Conservation (phyloP, 208 protist genomes). For the Acanthamoeba royreba region DNA sequence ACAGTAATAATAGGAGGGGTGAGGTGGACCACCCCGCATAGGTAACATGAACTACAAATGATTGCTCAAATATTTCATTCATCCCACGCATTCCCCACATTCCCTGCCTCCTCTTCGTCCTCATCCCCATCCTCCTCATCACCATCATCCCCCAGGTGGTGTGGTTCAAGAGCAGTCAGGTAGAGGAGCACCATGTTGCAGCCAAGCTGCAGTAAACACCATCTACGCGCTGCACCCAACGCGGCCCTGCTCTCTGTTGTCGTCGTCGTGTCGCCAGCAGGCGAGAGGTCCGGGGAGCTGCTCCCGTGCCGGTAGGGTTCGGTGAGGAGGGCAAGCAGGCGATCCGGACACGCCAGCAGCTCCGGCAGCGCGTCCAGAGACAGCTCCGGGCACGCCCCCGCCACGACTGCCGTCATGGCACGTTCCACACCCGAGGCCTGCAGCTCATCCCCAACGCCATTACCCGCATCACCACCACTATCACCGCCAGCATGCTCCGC, state of each 20-base stretch:
- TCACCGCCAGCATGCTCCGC: background rate
- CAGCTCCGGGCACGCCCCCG: background rate
- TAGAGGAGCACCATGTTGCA: background rate
- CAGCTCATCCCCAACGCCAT: too few species aligned
- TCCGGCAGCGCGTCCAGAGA: background rate
- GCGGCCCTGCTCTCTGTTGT: background rate
- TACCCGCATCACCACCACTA: background rate
- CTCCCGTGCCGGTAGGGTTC: background rate
- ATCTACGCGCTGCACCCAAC: background rate
- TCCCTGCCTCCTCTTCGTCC: background rate
- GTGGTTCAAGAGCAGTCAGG: background rate
- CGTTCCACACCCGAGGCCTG: too few species aligned
- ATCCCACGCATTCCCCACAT: too few species aligned
- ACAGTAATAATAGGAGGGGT: too few species aligned
- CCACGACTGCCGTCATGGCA: too few species aligned
- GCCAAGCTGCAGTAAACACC: background rate
- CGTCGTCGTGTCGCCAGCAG: background rate
- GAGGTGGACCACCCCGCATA: too few species aligned
- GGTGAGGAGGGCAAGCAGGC: background rate
- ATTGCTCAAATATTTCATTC: too few species aligned
- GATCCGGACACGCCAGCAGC: background rate
- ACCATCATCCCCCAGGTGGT: background rate
- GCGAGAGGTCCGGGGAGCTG: background rate
- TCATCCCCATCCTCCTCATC: background rate
- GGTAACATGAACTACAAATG: too few species aligned